Evolutionary conservation across 2,329 filamentous ascomycete genomes (phyloP).

Genomic region (Colletotrichum simmondsii): DNA sequence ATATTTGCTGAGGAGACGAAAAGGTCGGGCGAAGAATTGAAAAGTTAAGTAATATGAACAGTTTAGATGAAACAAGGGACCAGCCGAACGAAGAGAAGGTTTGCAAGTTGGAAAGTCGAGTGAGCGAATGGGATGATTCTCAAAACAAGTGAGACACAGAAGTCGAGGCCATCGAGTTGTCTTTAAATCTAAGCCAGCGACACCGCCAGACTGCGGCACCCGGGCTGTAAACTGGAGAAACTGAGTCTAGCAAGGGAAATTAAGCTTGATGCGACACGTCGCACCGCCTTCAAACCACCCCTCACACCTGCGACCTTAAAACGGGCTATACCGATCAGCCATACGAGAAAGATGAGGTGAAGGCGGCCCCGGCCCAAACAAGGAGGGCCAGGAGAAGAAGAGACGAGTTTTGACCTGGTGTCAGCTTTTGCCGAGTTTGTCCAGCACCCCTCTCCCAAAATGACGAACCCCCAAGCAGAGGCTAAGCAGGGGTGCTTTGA

Average conservation of each 20-base stretch:
- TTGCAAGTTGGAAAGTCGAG: conserved; percentile 13
- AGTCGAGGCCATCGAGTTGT: background rate
- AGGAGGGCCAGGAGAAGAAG: conserved; percentile 17
- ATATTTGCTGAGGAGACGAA: conserved; percentile 20
- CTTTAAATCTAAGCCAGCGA: background rate
- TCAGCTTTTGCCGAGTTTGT: background rate
- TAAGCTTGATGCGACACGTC: conserved; percentile 27
- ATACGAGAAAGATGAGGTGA: background rate
- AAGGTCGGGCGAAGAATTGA: background rate
- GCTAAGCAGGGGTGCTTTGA: background rate
- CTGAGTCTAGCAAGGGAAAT: background rate
- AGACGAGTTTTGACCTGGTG: conserved; percentile 18
- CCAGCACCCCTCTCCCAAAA: background rate
- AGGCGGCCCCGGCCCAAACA: conserved; percentile 25
- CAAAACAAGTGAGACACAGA: background rate
- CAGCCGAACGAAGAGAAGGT: conserved; percentile 24
- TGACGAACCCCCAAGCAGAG: background rate
- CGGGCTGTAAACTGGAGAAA: background rate
- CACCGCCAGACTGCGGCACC: background rate
- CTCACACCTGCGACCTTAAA: conserved; percentile 22
- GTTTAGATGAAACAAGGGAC: conserved; percentile 9
- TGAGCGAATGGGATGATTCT: conserved; percentile 10
- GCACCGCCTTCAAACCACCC: conserved; percentile 9
- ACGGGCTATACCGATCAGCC: background rate
- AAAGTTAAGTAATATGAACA: background rate